These are phyloP conservation scores for Phyllosticta capitalensis DNA, from an alignment of 2,329 filamentous ascomycete genomes.

Conservation along the genomic window DNA sequence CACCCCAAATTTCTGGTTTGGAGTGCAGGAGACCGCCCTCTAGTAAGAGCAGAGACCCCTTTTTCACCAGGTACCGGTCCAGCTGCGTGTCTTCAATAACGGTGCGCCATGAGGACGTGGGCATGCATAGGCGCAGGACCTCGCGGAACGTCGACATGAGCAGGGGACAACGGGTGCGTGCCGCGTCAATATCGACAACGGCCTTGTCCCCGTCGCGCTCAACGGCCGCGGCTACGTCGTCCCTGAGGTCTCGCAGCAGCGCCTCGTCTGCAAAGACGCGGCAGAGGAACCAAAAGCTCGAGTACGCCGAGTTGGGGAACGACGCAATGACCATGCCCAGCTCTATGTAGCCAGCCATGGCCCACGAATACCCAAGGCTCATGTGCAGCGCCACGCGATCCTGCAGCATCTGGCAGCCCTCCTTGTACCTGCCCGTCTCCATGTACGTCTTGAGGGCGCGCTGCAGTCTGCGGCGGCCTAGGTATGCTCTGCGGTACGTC, in stretches of 20 bases:
- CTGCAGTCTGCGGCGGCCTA: constrained; percentile 24
- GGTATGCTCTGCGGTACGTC: constrained; percentile 29
- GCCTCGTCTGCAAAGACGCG: constrained; percentile 34
- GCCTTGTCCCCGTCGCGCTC: not conserved
- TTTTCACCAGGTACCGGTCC: constrained; percentile 43
- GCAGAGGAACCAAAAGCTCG: constrained; percentile 38
- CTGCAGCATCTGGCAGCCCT: constrained; percentile 19
- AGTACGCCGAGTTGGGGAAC: constrained; percentile 34
- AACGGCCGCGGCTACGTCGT: constrained; percentile 25
- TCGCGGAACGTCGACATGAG: constrained; percentile 39
- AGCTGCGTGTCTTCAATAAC: constrained; percentile 35
- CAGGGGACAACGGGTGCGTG: constrained; percentile 34
- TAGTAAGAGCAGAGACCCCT: constrained; percentile 36
- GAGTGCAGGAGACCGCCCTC: constrained; percentile 36
- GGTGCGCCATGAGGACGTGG: constrained; percentile 30
- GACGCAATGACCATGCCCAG: constrained; percentile 24
- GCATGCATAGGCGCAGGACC: constrained; percentile 33
- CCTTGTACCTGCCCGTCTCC: constrained; percentile 16
- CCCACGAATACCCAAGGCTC: constrained; percentile 15
- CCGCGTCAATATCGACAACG: constrained; percentile 28
- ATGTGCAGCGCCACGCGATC: constrained; percentile 17
- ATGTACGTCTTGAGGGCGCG: constrained; percentile 21
- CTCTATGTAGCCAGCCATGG: constrained; percentile 17
- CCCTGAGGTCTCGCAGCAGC: constrained; percentile 31
- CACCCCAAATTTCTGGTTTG: constrained; percentile 35